Evolutionary conservation across 2,329 filamentous ascomycete species (phyloP).

Genomic region (Fusarium sp.): DNA sequence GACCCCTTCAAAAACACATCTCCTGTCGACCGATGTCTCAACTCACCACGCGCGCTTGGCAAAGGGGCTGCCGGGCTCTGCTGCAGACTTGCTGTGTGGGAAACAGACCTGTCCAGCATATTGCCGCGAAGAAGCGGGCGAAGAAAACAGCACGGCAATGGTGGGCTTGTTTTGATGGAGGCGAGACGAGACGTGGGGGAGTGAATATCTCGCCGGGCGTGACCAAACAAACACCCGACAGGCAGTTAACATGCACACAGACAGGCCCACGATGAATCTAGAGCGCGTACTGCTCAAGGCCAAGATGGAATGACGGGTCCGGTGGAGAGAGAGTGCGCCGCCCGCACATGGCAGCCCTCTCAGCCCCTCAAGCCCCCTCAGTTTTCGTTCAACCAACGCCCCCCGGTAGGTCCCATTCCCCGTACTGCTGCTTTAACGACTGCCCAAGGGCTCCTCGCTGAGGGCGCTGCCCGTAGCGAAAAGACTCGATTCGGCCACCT

Average conservation of each 20-base stretch:
- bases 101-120: slow-evolving; percentile 17
- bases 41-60: slow-evolving; percentile 28
- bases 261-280: neutral
- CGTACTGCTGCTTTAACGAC: slow-evolving; percentile 24
- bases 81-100: slow-evolving; percentile 28
- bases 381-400: slow-evolving; percentile 23
- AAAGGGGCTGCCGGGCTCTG: slow-evolving; percentile 26
- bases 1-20: slow-evolving; percentile 29
- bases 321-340: slow-evolving; percentile 32
- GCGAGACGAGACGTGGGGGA: neutral
- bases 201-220: neutral
- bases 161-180: neutral
- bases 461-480: slow-evolving; percentile 42
- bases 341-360: slow-evolving; percentile 36
- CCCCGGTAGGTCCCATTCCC: slow-evolving; percentile 23
- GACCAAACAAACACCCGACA: neutral
- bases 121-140: slow-evolving; percentile 17
- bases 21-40: slow-evolving; percentile 33
- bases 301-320: slow-evolving; percentile 28
- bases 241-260: neutral
- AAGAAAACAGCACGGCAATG: slow-evolving; percentile 17
- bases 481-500: slow-evolving; percentile 9
- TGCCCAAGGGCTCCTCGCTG: slow-evolving; percentile 35
- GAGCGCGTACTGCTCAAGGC: slow-evolving; percentile 5
- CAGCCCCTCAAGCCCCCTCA: slow-evolving; percentile 15